Evolutionary conservation across 164 flowering plant species (phyloP), one percentile per base, ranked within the genome.

Genomic region (Vitis vinifera): DNA sequence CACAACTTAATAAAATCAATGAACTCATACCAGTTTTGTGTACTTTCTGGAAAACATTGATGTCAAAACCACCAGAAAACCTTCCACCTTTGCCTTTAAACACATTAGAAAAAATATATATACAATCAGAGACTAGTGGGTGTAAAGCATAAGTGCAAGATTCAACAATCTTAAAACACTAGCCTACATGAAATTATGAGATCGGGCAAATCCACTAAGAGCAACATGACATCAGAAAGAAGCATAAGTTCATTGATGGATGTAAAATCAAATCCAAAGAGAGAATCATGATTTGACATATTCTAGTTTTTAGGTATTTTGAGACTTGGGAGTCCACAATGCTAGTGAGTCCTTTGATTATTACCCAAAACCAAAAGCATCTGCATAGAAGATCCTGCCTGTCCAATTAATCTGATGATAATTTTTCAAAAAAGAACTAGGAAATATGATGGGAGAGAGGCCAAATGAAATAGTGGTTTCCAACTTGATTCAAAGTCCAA

Each of bases 41-140:
- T 79, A 89, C 78, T 13, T 47, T 67, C 84, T 81, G 69, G 63
- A 93, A 85, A 68, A 89, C 96, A 73, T 75, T 86, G 73, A 91
- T 93, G 77, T 93, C 98, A 60, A 93, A 91, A 37, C 98, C 98
- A 70, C 92, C 97, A 63, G 92, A 93, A 76, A 93, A 93, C 71
- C 75, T 88, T 8, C 97, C 88, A 47, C 83, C 86, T 55, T 88
- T 85, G 65, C 98, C 98, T 93, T 71, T 72, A 73, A 23, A 23
- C 27, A 23, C 0, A 23, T 23, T 23, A 23, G 27, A 23, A 37
- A 6, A 37, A 37, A 37, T 37, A 37, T 37, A 37, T 0, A 10
- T 48, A 52, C 10, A 65, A 19, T 29, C 11, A 13, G 53, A 58
- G 16, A 10, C 27, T 4, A 13, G 13, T 3, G 31, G 3, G 49